Evolutionary conservation across 1,284 basidiomycete genomes (phyloP).

Genomic region (Veloporphyrellus conicus): DNA sequence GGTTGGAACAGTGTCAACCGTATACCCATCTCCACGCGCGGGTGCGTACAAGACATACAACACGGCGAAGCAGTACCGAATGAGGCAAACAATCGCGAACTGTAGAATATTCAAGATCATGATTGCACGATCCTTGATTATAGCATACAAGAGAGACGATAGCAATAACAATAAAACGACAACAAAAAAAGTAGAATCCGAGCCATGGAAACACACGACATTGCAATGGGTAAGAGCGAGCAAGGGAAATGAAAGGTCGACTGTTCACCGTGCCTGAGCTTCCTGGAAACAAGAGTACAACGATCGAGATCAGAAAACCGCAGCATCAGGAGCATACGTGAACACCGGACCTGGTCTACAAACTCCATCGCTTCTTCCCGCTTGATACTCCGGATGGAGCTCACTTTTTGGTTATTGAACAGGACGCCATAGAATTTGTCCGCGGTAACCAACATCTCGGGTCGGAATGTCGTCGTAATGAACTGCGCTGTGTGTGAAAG

Average conservation of each 20-base stretch:
- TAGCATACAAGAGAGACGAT: constrained; percentile 10
- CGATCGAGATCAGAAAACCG: neutral
- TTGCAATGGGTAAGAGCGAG: neutral
- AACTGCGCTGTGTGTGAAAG: constrained; percentile 88
- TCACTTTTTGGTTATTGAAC: constrained; percentile 94
- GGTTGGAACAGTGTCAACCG: too few species aligned
- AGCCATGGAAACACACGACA: neutral
- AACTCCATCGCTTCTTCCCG: constrained; percentile 85
- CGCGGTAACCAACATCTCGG: constrained; percentile 92
- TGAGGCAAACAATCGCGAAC: too few species aligned
- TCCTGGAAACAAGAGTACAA: constrained; percentile 34
- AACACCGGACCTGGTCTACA: constrained; percentile 67
- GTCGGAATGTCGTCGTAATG: constrained; percentile 97
- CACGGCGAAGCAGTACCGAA: too few species aligned
- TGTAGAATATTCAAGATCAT: too few species aligned
- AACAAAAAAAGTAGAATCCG: neutral
- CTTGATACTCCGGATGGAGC: constrained; percentile 78
- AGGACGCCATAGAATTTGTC: constrained; percentile 99
- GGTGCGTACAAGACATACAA: too few species aligned
- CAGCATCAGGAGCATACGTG: neutral
- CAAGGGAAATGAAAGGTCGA: neutral
- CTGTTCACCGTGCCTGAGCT: constrained; percentile 49
- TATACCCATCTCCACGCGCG: too few species aligned
- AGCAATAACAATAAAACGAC: constrained; percentile 26
- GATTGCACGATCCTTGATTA: too few species aligned